Evolutionary conservation across 2,329 filamentous ascomycete genomes (phyloP).

Genomic region (Arachnomyces sp.): DNA sequence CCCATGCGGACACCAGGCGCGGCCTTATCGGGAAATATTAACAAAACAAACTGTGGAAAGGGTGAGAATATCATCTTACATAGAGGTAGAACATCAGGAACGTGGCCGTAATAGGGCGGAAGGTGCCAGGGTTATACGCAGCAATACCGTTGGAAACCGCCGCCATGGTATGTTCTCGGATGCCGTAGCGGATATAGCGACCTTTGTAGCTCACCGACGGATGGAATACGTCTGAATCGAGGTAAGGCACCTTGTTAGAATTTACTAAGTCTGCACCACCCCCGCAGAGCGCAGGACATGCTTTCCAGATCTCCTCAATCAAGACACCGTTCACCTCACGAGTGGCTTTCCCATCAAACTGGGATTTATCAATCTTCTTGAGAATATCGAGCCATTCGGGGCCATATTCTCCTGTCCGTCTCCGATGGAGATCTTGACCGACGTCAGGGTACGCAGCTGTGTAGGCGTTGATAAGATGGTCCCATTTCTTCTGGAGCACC

Average conservation of each 20-base stretch:
- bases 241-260: constrained; percentile 14
- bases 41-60: constrained; percentile 3
- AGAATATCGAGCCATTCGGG: not conserved
- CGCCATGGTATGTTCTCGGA: constrained; percentile 87
- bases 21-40: constrained; percentile 33
- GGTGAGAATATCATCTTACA: no score
- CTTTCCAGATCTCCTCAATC: constrained; percentile 8
- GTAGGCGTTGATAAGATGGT: constrained; percentile 1
- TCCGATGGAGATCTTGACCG: not conserved
- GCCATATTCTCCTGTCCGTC: not conserved
- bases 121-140: constrained; percentile 46
- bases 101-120: constrained; percentile 49
- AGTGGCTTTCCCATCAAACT: constrained; percentile 10
- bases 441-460: constrained; percentile 1
- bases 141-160: constrained; percentile 71
- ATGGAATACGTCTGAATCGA: constrained; percentile 8
- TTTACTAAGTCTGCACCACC: constrained; percentile 18
- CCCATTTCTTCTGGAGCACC: constrained; percentile 3
- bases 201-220: no score
- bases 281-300: constrained; percentile 9
- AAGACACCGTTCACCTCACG: constrained; percentile 11
- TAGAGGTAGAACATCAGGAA: constrained; percentile 56
- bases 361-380: constrained; percentile 1
- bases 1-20: constrained; percentile 53
- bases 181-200: constrained; percentile 71